Conservation (phyloP, 345 rosid species). For the Clausena lansium region DNA sequence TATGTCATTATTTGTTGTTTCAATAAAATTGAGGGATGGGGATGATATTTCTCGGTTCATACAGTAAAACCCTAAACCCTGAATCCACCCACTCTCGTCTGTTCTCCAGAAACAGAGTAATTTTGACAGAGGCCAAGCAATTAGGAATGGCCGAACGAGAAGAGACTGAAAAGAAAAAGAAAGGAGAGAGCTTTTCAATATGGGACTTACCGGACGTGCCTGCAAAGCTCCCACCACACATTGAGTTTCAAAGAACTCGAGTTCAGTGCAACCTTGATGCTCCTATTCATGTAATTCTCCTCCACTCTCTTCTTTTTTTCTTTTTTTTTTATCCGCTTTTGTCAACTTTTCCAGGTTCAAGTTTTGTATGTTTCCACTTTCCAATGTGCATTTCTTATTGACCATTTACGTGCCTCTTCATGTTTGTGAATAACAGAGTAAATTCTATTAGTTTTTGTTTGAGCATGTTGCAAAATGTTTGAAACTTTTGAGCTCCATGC, state of each 20-base stretch:
- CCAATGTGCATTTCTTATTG: not conserved
- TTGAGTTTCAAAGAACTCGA: slow-evolving; percentile 63
- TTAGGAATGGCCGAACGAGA: slow-evolving; percentile 1
- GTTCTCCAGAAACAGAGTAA: not conserved
- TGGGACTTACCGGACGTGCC: slow-evolving; percentile 72
- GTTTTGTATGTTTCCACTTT: not conserved
- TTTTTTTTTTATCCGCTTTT: too few relatives aligned
- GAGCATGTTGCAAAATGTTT: not conserved
- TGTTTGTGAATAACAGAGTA: not conserved
- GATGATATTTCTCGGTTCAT: too few relatives aligned
- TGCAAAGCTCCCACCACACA: slow-evolving; percentile 66
- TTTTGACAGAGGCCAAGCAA: not conserved
- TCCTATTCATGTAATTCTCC: slow-evolving; percentile 58
- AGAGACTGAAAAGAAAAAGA: not conserved
- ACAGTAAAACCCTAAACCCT: slow-evolving; percentile 27
- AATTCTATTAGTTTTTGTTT: not conserved
- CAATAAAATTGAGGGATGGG: too few relatives aligned
- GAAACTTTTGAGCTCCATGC: not conserved
- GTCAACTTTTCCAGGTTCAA: not conserved
- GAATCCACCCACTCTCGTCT: not conserved
- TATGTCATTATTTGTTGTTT: too few relatives aligned
- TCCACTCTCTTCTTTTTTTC: not conserved
- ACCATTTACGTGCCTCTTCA: not conserved
- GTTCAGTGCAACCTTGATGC: slow-evolving; percentile 70
- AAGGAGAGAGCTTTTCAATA: slow-evolving; percentile 28